These are phyloP conservation scores for Aspergillus nanangensis DNA, from an alignment of 495 filamentous ascomycete genomes.

Conservation along the genomic window DNA sequence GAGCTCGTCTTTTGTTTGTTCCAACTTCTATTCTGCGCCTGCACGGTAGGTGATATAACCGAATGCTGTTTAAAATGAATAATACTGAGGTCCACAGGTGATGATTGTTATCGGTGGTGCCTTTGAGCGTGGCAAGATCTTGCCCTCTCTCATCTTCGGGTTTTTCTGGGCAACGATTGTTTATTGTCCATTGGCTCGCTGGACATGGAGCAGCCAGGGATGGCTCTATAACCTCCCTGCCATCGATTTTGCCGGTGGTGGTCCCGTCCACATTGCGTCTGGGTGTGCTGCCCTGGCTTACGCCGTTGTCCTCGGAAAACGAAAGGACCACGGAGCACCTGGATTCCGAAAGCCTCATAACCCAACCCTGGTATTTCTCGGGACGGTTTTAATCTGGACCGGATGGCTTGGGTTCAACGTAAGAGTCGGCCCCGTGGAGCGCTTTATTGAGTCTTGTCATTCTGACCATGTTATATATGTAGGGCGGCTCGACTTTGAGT, in stretches of 20 bases:
- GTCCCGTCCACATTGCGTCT: constrained; percentile 53
- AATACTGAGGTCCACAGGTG: constrained; percentile 24
- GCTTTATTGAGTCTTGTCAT: background rate
- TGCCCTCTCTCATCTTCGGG: constrained; percentile 51
- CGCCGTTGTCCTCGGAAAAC: constrained; percentile 51
- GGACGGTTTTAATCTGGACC: constrained; percentile 56
- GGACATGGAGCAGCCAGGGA: constrained; percentile 57
- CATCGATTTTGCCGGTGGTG: constrained; percentile 53
- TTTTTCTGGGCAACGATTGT: constrained; percentile 58
- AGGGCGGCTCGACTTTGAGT: constrained; percentile 55
- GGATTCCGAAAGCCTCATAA: constrained; percentile 50
- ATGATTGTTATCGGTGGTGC: constrained; percentile 50
- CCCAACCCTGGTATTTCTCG: constrained; percentile 51
- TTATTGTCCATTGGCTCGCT: constrained; percentile 55
- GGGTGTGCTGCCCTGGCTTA: constrained; percentile 54
- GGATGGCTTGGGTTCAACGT: constrained; percentile 60
- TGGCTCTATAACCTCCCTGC: constrained; percentile 53
- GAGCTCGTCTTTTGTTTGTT: constrained; percentile 56
- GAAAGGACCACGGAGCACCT: constrained; percentile 38
- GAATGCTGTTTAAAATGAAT: background rate
- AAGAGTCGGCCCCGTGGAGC: background rate
- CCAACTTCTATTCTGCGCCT: constrained; percentile 54
- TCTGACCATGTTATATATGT: constrained; percentile 3
- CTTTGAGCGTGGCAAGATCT: constrained; percentile 51
- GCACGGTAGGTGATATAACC: constrained; percentile 35